Conservation (phyloP, 768 basidiomycete species). For the Boletus barrowsii region DNA sequence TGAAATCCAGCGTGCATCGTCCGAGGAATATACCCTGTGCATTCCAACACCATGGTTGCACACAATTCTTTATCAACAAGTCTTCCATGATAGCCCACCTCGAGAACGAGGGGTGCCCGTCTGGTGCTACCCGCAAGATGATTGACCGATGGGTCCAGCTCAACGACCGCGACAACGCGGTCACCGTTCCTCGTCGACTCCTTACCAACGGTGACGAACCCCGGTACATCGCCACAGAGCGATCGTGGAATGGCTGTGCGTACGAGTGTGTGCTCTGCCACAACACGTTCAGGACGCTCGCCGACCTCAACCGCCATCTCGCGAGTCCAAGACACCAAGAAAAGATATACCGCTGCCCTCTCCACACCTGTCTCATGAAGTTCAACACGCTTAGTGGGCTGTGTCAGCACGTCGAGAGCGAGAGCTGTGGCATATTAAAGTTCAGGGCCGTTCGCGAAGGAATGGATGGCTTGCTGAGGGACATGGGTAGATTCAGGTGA, state of each 20-base stretch:
- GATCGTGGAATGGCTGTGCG: slow-evolving; percentile 39
- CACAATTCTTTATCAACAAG: slow-evolving; percentile 43
- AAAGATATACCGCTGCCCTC: slow-evolving; percentile 54
- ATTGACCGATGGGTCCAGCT: slow-evolving; percentile 36
- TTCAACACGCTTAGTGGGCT: slow-evolving; percentile 57
- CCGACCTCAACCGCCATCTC: slow-evolving; percentile 58
- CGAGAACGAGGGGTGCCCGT: slow-evolving; percentile 56
- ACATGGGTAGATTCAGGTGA: slow-evolving; percentile 17
- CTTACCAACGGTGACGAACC: slow-evolving; percentile 31
- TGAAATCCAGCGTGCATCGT: slow-evolving; percentile 51
- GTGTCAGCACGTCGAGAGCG: slow-evolving; percentile 65
- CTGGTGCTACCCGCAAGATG: slow-evolving; percentile 42
- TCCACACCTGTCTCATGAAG: slow-evolving; percentile 37
- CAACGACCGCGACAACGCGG: slow-evolving; percentile 43
- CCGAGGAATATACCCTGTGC: slow-evolving; percentile 37
- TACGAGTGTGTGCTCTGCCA: slow-evolving; percentile 71
- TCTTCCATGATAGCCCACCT: slow-evolving; percentile 61
- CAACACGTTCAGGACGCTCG: slow-evolving; percentile 37
- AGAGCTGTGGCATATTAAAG: slow-evolving; percentile 50
- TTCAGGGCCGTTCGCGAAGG: slow-evolving; percentile 41
- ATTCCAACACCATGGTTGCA: slow-evolving; percentile 40
- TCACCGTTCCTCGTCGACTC: slow-evolving; percentile 56
- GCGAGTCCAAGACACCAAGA: slow-evolving; percentile 57
- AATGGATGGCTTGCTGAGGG: slow-evolving; percentile 35
- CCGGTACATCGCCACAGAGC: slow-evolving; percentile 31